Base-by-base conservation (phyloP, 306 rosid species). In the Adenanthera pavonina region DNA sequence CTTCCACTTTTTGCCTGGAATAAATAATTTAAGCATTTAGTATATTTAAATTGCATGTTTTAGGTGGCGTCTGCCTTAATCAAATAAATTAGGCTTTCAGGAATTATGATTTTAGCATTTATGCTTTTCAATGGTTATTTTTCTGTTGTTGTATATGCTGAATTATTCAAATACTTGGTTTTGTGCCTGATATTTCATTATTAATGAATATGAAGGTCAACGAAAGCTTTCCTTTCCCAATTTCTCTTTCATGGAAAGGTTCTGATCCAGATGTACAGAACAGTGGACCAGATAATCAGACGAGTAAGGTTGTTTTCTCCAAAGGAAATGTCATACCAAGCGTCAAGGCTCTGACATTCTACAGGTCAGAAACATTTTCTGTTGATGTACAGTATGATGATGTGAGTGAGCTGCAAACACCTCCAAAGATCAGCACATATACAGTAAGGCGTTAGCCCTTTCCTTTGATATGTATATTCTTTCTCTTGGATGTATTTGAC, bases 301-400 rank as follows among this genome's bases (percentile, higher is more conserved):
- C 78, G 41, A 87, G 77, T 78, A 87, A 94, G 12, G 7, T 85
- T 68, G 92, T 96, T 33, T 96, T 96, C 61, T 88, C 94, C n/a
- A 96, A 90, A 86, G 99, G 98, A 17, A 96, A 92, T 85, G 84
- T 90, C 19, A 76, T 93, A 59, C 94, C 99, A 20, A 92, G 99
- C 78, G 13, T 77, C 65, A 96, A 91, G 92, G 92, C 84, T 76
- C 82, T 93, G 71, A 96, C 99, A 33, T 86, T 92, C 79, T 90
- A 66, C 83, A 85, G 97, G 81, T 2, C 84, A 0, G 97, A 91
- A 71, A 93, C 97, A 16, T 96, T 93, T 84, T 74, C 92, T 47
- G 86, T 93, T 80, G 98, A 93, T 75, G 92, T 88, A 9, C 94
- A 84, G 38, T 96, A 92, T 84, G 84, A 89, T 13, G 94, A 93